Evolutionary conservation across 1,139 yeast species (phyloP).

Genomic region (Diutina neorugosa): DNA sequence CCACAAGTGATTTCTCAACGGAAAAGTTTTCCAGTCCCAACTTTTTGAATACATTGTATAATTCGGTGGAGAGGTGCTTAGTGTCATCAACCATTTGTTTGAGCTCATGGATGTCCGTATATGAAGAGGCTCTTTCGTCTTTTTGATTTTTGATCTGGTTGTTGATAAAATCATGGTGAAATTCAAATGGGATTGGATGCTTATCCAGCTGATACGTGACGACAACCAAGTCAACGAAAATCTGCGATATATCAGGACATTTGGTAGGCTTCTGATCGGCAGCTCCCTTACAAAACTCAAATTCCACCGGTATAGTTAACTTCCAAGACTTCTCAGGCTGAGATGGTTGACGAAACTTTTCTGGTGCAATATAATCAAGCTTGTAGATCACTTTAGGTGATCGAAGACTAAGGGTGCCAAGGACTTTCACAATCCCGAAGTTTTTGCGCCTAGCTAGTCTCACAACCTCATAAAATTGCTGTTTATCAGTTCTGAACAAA

Average conservation of each 20-base stretch:
- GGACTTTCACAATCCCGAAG: conserved; percentile 6
- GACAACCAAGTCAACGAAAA: conserved; percentile 12
- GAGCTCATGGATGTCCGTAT: conserved; percentile 6
- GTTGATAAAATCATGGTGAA: conserved; percentile 13
- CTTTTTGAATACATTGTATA: conserved; percentile 12
- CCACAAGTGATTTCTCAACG: conserved; percentile 19
- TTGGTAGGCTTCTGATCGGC: conserved; percentile 7
- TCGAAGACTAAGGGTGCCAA: conserved; percentile 13
- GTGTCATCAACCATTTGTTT: conserved; percentile 13
- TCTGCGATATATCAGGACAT: conserved; percentile 9
- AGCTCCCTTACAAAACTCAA: conserved; percentile 9
- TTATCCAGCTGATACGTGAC: conserved; percentile 12
- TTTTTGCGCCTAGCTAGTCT: background rate
- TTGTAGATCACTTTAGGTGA: conserved; percentile 19
- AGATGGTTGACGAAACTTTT: background rate
- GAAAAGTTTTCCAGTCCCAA: conserved; percentile 17
- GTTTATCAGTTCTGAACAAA: background rate
- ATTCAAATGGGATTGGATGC: conserved; percentile 13
- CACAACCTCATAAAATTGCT: background rate
- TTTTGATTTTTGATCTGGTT: conserved; percentile 5
- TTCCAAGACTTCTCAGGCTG: conserved; percentile 13
- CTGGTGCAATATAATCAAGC: conserved; percentile 24
- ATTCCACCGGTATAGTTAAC: conserved; percentile 19
- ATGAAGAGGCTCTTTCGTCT: background rate
- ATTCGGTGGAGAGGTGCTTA: conserved; percentile 12